phyloP scores from a whole-genome alignment of 2,329 filamentous ascomycete genomes.

The Cadophora malorum region DNA sequence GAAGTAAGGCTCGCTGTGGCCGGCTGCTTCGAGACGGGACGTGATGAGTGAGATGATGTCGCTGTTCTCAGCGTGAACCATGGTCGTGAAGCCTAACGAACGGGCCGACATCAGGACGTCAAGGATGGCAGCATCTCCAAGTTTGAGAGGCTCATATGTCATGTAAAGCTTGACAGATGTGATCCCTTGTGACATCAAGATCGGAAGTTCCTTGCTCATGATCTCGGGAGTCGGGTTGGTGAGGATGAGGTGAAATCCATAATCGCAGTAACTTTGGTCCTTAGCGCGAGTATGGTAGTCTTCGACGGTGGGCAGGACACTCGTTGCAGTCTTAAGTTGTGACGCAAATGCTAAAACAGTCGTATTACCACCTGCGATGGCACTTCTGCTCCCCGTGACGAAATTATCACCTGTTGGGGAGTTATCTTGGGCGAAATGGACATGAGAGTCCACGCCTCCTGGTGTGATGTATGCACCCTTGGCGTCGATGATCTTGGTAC shows the following conservation, averaged over 20 bases:
- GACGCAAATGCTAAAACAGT: conserved; percentile 64
- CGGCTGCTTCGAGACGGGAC: conserved; percentile 49
- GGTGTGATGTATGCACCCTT: conserved; percentile 53
- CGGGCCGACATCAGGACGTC: conserved; percentile 55
- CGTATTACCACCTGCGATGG: conserved; percentile 64
- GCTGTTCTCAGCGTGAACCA: conserved; percentile 57
- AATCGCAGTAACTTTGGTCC: conserved; percentile 60
- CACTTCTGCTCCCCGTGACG: conserved; percentile 55
- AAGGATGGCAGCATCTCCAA: conserved; percentile 57
- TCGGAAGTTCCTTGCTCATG: conserved; percentile 50
- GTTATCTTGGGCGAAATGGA: conserved; percentile 55
- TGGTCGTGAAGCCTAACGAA: conserved; percentile 53
- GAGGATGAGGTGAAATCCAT: conserved; percentile 60
- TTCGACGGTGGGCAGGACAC: conserved; percentile 53
- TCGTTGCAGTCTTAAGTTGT: conserved; percentile 54
- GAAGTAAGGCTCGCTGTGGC: conserved; percentile 51
- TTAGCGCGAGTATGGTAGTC: conserved; percentile 54
- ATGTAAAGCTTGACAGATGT: conserved; percentile 59
- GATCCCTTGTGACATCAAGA: conserved; percentile 51
- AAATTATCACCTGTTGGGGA: conserved; percentile 51
- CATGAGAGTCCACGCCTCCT: conserved; percentile 56
- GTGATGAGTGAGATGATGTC: conserved; percentile 54
- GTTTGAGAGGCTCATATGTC: conserved; percentile 57
- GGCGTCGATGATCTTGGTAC: conserved; percentile 51
- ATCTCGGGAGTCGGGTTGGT: conserved; percentile 52